These are phyloP conservation scores for Peronospora destructor DNA, from an alignment of 352 stramenopile genomes.

Conservation along the genomic window DNA sequence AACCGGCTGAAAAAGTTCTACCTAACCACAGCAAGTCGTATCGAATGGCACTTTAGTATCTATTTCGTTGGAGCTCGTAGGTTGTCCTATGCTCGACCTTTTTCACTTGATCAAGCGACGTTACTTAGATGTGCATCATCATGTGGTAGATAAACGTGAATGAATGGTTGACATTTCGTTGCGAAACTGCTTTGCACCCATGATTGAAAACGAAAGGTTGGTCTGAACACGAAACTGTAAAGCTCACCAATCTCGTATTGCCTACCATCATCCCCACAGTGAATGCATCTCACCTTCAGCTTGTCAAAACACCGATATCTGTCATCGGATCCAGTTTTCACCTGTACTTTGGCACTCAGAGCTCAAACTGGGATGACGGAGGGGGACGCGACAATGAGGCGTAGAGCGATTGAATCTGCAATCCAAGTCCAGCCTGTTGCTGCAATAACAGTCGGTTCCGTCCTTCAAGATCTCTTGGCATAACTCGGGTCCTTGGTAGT, in stretches of 20 bases:
- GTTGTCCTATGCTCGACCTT: too few species aligned
- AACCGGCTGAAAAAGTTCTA: slow-evolving; percentile 27
- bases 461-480: slow-evolving; percentile 18
- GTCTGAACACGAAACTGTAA: too few species aligned
- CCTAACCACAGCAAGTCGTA: slow-evolving; percentile 24
- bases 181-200: not conserved
- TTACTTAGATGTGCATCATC: not conserved
- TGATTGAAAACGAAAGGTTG: too few species aligned
- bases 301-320: too few species aligned
- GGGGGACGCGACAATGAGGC: slow-evolving; percentile 19
- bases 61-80: too few species aligned
- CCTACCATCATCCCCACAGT: too few species aligned
- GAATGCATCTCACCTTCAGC: too few species aligned
- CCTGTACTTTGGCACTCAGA: not conserved
- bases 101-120: too few species aligned
- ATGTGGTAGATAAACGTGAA: slow-evolving; percentile 25
- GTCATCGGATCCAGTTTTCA: too few species aligned
- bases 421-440: slow-evolving; percentile 18
- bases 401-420: slow-evolving; percentile 30
- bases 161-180: slow-evolving; percentile 22
- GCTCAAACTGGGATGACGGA: not conserved
- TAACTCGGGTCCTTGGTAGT: slow-evolving; percentile 4
- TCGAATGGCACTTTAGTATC: slow-evolving; percentile 31
- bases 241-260: too few species aligned
- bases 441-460: slow-evolving; percentile 23